phyloP scores from a whole-genome alignment of 2,329 filamentous ascomycete genomes.

The Ampelomyces quisqualis region DNA sequence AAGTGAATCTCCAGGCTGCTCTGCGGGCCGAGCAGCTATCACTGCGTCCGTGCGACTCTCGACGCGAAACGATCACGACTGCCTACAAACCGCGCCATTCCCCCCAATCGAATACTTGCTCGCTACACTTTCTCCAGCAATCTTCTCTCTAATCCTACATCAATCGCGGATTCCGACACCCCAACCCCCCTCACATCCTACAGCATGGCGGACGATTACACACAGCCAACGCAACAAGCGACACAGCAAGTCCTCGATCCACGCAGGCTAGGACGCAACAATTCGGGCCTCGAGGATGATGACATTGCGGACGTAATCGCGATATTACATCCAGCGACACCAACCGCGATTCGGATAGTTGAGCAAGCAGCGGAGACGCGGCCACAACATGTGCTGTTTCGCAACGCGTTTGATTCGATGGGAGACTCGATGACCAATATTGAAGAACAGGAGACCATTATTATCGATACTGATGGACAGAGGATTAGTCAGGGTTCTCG shows the following conservation, averaged over 20 bases:
- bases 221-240: constrained; percentile 58
- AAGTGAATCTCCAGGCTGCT: constrained; percentile 3
- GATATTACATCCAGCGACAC: constrained; percentile 77
- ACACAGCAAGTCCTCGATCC: constrained; percentile 83
- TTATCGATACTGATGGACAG: constrained; percentile 47
- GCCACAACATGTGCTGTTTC: constrained; percentile 61
- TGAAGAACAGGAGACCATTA: constrained; percentile 50
- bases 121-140: neutral
- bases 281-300: constrained; percentile 77
- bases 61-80: neutral
- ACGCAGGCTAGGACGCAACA: constrained; percentile 73
- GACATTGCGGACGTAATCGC: constrained; percentile 89
- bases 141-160: too few species aligned
- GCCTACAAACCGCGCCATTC: neutral
- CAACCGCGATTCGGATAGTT: constrained; percentile 71
- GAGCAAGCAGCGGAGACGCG: constrained; percentile 52
- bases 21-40: constrained; percentile 6
- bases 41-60: constrained; percentile 3
- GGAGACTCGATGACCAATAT: constrained; percentile 40
- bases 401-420: constrained; percentile 46
- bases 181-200: neutral
- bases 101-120: too few species aligned
- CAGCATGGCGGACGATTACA: constrained; percentile 23
- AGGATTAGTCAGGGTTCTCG: constrained; percentile 19
- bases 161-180: too few species aligned